A percentile compares a stretch with the other conserved stretches of the same genome.
These are phyloP conservation scores for Naematelia encephala DNA, from an alignment of 768 basidiomycete species.

Conservation along the genomic window DNA sequence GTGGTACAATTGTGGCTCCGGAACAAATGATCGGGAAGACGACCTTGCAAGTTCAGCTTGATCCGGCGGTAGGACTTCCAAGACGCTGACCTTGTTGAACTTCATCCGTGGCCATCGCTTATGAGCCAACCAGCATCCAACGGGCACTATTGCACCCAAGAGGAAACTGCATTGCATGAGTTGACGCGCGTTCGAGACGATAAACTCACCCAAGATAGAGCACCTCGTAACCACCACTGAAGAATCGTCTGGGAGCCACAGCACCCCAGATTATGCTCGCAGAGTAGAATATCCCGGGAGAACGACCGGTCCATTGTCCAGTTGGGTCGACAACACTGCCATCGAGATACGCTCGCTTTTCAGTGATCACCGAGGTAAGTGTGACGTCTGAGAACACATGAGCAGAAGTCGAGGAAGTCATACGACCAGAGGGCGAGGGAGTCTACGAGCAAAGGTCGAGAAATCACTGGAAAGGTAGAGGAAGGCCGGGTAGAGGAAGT, in stretches of 20 bases:
- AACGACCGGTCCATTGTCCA: conserved; percentile 50
- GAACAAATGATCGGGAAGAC: conserved; percentile 50
- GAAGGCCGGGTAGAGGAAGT: neutral
- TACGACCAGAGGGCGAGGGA: neutral
- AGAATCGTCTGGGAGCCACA: conserved; percentile 48
- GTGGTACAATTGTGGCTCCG: conserved; percentile 49
- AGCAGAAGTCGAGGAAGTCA: conserved; percentile 2
- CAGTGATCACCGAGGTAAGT: conserved; percentile 43
- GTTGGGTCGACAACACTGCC: conserved; percentile 48
- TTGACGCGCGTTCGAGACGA: neutral
- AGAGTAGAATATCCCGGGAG: conserved; percentile 49
- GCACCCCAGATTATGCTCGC: conserved; percentile 49
- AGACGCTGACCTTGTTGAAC: conserved; percentile 40
- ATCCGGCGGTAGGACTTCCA: neutral
- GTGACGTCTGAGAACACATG: conserved; percentile 33
- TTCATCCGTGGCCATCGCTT: conserved; percentile 41
- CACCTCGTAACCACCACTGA: conserved; percentile 46
- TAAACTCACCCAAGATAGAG: conserved; percentile 29
- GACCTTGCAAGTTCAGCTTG: conserved; percentile 14
- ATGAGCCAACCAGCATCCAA: conserved; percentile 43
- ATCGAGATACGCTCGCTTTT: conserved; percentile 47
- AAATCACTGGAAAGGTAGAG: neutral
- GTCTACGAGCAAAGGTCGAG: neutral
- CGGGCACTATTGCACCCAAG: conserved; percentile 43
- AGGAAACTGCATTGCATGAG: conserved; percentile 32